Evolutionary conservation across 1,284 basidiomycete genomes (phyloP), one percentile per base, ranked within the genome.

Genomic region (Phylloboletellus chloephorus): DNA sequence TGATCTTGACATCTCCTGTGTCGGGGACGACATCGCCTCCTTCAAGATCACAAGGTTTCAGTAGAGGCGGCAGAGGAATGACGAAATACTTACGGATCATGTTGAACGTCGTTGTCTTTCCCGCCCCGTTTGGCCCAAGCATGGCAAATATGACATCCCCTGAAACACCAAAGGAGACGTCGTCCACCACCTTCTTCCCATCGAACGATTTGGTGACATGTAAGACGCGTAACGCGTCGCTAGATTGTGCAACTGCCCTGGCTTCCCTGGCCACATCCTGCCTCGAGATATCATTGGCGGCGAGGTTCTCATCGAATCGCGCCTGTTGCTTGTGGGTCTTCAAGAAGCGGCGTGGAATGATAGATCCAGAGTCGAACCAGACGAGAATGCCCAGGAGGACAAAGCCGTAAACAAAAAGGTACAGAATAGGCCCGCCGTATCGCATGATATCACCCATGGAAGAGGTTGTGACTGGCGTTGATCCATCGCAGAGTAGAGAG

Each of bases 41-140:
- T 80, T 39, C 5, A 15, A 10, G 26, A 31, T 15, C 30, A 34
- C 6, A 12, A 37, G 30, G 15, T 13, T 4, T 48, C 34, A 39
- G 31, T 28, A 11, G 6, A 3, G 17, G 23, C 3, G 10, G 29
- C 3, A 34, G 22, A 31, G 10, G 36, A 37, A 17, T 37, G 13
- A 40, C 5, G 0, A 11, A 29, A 39, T 8, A 68, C 79, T 47
- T 51, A 79, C 82, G 76, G 47, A 86, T 85, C 56, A 85, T 74
- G 48, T 84, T 80, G 60, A 86, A 84, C 0, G 78, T 81, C 0
- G 87, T 88, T 3, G 83, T 88, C 63, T 89, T 89, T 0, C 82
- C 82, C 3, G 85, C 87, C 1, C 87, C 87, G 49, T 89, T 90
- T 1, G 86, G 85, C 3, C 87, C 88, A 12, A 89, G 69, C 48